Base-by-base conservation (phyloP, 1,139 yeast species). In the Pneumocystis sp. region DNA sequence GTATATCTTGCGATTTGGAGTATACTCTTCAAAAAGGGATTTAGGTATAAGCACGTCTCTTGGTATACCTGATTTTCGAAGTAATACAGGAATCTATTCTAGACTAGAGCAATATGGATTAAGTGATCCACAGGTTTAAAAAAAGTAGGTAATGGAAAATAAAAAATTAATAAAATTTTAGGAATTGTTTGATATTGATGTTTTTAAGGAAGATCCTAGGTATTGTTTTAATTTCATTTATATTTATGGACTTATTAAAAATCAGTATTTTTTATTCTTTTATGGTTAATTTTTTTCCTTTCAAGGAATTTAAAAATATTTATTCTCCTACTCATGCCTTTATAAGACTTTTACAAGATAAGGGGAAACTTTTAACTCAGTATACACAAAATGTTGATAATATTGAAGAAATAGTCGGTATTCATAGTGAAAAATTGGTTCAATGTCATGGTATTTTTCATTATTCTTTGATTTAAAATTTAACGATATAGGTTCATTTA, bases 391-490 rank as follows among this genome's bases (percentile, higher is more conserved):
- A 93, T 73, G 93, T 93, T 67, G 98, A 93, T 75, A 90, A 93
- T 73, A 76, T 93, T 66, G 98, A 93, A 76, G 83, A 85, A 31
- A 84, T 84, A 71, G 96, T 90, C 0, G 97, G 97, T 0, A 81
- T 93, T 5, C 74, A 79, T 2, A 76, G 81, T 0, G 90, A 86
- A 2, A 86, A 85, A 71, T 75, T 89, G 66, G 87, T 93, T 25
- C 97, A 91, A 75, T 93, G 98, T 73, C 98, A 93, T 75, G 98
- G 98, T 0, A 89, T 96, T 1, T 91, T 93, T 76, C 96, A 96
- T 0, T 7, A 82, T 84, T 0, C 97, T 97, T 1, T 84, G 93
- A 1, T 93, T 97, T 74, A 81, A 86, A 50, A 86, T 95, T 1
- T 93, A 97, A 74, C 82, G 83, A 65, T 81, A 81, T 73, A 78